phyloP scores from a whole-genome alignment of 768 basidiomycete species.

The Xerocomellus chrysenteron region DNA sequence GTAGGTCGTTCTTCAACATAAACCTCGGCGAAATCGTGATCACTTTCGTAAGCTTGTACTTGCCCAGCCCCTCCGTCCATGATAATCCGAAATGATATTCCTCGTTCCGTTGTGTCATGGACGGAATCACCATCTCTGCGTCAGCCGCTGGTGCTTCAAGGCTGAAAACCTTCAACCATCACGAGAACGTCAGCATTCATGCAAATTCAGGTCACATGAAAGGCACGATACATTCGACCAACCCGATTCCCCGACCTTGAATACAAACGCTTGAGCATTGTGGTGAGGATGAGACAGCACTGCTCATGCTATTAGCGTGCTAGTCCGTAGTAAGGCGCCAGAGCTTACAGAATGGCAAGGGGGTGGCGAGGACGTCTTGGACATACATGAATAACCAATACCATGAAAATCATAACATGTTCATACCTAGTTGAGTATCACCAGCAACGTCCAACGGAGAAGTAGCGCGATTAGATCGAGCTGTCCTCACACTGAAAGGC shows the following conservation, averaged over 20 bases:
- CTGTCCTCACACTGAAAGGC: conserved; percentile 71
- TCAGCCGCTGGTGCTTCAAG: conserved; percentile 94
- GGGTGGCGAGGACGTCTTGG: conserved; percentile 47
- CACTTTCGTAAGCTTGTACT: conserved; percentile 95
- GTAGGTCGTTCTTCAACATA: conserved; percentile 79
- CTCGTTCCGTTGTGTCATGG: conserved; percentile 58
- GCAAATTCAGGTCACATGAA: not conserved
- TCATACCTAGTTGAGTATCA: conserved; percentile 59
- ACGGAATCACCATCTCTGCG: conserved; percentile 71
- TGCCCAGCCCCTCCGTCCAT: conserved; percentile 92
- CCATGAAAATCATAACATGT: conserved; percentile 8
- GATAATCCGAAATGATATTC: conserved; percentile 84
- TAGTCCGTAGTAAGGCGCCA: not conserved
- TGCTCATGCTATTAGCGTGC: conserved; percentile 30
- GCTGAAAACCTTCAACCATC: conserved; percentile 60
- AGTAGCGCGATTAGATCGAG: conserved; percentile 59
- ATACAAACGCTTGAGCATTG: conserved; percentile 78
- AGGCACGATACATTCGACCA: conserved; percentile 77
- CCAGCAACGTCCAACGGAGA: conserved; percentile 83
- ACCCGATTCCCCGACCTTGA: conserved; percentile 74
- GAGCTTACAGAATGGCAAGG: conserved; percentile 79
- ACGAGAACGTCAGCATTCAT: conserved; percentile 6
- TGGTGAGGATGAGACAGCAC: conserved; percentile 86
- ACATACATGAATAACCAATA: conserved; percentile 10
- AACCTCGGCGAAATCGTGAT: conserved; percentile 91